Base-by-base conservation (phyloP, 1,284 basidiomycete genomes). In the Fomitopsis pinicola region DNA sequence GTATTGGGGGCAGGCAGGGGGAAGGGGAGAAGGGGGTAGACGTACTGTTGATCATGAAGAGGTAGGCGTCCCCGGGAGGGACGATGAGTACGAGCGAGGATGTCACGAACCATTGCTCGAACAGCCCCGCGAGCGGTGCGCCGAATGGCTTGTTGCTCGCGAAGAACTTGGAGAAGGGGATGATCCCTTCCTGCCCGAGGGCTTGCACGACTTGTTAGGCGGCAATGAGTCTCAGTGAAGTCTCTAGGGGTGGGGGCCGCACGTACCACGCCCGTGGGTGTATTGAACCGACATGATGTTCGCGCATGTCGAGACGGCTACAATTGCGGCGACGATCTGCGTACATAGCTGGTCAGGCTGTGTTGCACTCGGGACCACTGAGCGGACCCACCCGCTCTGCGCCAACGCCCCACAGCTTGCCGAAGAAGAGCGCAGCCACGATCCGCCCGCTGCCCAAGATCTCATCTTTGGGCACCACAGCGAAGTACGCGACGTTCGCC, bases 401-500 rank as follows among this genome's bases (percentile, higher is more conserved):
- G 1, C 76, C 71, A 2, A 80, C 74, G 0, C 88, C 88, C 72
- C 82, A 90, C 2, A 90, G 66, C 71, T 87, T 87, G 40, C 87
- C 80, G 68, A 90, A 89, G 72, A 87, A 89, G 44, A 88, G 67
- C 0, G 87, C 86, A 4, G 87, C 88, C 28, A 86, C 80, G 55
- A 87, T 85, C 30, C 82, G 76, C 1, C 83, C 79, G 46, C 86
- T 86, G n/a, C 72, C 75, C 2, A 87, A 67, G 42, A 91, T 87
- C 63, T 89, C 88, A 3, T 75, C 72, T 69, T 86, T 88, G 10
- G 84, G 83, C 6, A 89, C 84, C 2, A 83, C 88, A 0, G 85
- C 82, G 67, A 88, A 88, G 70, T 89, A 91, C 3, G 87, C 85
- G 17, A 89, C 66, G 64, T 89, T 89, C 58, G 88, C 82, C 17